These are phyloP conservation scores for Yarrowia porcina DNA, from an alignment of 805 yeast species.

Conservation along the genomic window DNA sequence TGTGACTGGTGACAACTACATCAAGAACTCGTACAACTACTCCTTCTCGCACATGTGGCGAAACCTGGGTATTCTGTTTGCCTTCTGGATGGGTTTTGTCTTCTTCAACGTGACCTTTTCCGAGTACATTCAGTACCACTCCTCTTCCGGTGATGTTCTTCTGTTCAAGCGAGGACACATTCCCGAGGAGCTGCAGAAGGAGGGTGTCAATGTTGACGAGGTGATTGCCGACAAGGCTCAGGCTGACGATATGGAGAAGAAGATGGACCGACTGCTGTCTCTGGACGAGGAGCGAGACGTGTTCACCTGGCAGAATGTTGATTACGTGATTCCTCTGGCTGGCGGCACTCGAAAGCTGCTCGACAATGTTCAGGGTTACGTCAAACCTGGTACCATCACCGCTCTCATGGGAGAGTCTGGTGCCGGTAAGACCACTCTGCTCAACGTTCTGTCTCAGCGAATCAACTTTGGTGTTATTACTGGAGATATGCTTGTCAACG, in stretches of 20 bases:
- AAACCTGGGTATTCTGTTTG: slow-evolving; percentile 66
- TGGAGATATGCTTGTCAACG: slow-evolving; percentile 71
- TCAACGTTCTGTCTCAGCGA: slow-evolving; percentile 70
- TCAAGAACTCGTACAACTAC: slow-evolving; percentile 50
- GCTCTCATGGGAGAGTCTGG: slow-evolving; percentile 86
- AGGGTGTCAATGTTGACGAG: slow-evolving; percentile 35
- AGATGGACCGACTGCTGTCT: slow-evolving; percentile 35
- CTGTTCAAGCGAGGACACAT: slow-evolving; percentile 40
- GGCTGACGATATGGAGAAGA: slow-evolving; percentile 32
- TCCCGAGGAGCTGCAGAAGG: slow-evolving; percentile 36
- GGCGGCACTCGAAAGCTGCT: slow-evolving; percentile 42
- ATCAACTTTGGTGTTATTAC: slow-evolving; percentile 67
- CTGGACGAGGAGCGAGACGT: slow-evolving; percentile 27
- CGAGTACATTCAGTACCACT: slow-evolving; percentile 38
- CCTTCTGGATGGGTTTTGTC: slow-evolving; percentile 45
- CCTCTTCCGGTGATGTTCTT: slow-evolving; percentile 38
- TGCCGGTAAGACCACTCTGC: slow-evolving; percentile 78
- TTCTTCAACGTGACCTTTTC: slow-evolving; percentile 36
- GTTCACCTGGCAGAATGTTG: slow-evolving; percentile 63
- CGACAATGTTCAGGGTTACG: slow-evolving; percentile 62
- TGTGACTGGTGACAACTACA: slow-evolving; percentile 61
- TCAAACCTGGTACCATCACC: slow-evolving; percentile 75
- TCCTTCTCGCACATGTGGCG: slow-evolving; percentile 68
- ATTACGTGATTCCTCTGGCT: slow-evolving; percentile 50
- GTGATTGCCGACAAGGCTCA: slow-evolving; percentile 31